These are phyloP conservation scores for Yamadazyma olivae DNA, from an alignment of 805 yeast species.

Conservation along the genomic window DNA sequence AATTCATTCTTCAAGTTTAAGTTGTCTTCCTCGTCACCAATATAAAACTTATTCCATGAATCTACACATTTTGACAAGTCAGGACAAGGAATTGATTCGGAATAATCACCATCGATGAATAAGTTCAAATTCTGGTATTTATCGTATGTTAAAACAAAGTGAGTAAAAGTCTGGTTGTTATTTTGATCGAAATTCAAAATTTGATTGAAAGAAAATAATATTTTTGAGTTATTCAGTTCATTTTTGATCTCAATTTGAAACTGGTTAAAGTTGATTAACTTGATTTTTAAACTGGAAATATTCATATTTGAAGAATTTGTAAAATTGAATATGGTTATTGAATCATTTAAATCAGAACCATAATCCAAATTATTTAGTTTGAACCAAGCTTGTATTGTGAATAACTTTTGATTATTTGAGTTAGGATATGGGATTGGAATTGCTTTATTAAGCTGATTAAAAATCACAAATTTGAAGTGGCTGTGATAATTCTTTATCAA, in stretches of 20 bases:
- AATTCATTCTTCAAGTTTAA: slow-evolving; percentile 21
- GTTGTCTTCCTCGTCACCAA: slow-evolving; percentile 22
- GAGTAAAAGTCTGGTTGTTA: slow-evolving; percentile 23
- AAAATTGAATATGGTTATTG: slow-evolving; percentile 21
- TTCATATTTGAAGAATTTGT: slow-evolving; percentile 22
- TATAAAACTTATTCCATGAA: slow-evolving; percentile 34
- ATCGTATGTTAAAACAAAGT: slow-evolving; percentile 37
- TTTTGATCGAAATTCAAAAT: slow-evolving; percentile 12
- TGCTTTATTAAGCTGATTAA: slow-evolving; percentile 18
- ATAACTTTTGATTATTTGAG: slow-evolving; percentile 8
- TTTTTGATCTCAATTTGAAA: slow-evolving; percentile 27
- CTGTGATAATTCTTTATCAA: slow-evolving; percentile 19
- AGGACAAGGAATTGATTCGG: slow-evolving; percentile 41
- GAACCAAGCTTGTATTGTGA: slow-evolving; percentile 42
- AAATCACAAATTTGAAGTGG: slow-evolving; percentile 27
- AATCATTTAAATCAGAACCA: slow-evolving; percentile 5
- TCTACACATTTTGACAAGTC: slow-evolving; percentile 23
- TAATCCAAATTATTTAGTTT: slow-evolving; percentile 19
- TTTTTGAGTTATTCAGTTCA: slow-evolving; percentile 19
- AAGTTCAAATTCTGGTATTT: slow-evolving; percentile 37
- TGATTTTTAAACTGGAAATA: slow-evolving; percentile 24
- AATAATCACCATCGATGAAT: slow-evolving; percentile 49
- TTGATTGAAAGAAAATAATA: slow-evolving; percentile 35
- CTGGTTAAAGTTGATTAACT: slow-evolving; percentile 26
- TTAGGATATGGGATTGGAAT: slow-evolving; percentile 20